A percentile compares a stretch with the other conserved stretches of the same genome.
Conservation (phyloP, 345 rosid species). For the Citrus inodora region DNA sequence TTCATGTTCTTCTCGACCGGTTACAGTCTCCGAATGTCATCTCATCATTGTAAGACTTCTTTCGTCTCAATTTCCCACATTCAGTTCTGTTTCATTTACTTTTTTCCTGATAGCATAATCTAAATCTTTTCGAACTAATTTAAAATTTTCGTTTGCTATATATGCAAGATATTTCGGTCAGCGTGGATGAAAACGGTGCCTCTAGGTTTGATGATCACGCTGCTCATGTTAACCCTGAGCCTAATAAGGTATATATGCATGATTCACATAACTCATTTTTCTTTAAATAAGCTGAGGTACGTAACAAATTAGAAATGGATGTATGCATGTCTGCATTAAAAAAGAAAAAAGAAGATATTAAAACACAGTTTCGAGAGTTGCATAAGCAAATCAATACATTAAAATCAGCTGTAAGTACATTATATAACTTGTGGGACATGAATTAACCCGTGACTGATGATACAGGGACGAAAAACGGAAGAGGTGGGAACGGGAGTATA, state of each 20-base stretch:
- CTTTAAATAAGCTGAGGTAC: no score
- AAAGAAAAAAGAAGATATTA: no score
- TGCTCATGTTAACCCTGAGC: background rate
- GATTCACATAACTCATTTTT: no score
- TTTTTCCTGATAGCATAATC: background rate
- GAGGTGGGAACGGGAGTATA: constrained; percentile 45
- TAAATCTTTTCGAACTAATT: background rate
- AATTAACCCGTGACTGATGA: no score
- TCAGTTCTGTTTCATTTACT: background rate
- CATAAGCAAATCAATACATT: no score
- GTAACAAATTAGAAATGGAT: no score
- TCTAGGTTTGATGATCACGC: background rate
- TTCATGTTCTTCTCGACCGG: constrained; percentile 12
- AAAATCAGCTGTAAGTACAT: no score
- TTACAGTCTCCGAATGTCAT: background rate
- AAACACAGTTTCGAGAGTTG: no score
- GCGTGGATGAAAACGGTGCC: background rate
- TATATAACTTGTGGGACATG: no score
- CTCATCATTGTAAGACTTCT: background rate
- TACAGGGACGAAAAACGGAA: background rate
- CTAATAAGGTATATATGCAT: constrained; percentile 12
- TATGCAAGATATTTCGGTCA: constrained; percentile 8
- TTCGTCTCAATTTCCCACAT: background rate
- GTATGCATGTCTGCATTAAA: no score
- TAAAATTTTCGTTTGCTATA: background rate